These are phyloP conservation scores for Zygosaccharomyces pseudorouxii DNA, from an alignment of 805 yeast species.

Conservation along the genomic window DNA sequence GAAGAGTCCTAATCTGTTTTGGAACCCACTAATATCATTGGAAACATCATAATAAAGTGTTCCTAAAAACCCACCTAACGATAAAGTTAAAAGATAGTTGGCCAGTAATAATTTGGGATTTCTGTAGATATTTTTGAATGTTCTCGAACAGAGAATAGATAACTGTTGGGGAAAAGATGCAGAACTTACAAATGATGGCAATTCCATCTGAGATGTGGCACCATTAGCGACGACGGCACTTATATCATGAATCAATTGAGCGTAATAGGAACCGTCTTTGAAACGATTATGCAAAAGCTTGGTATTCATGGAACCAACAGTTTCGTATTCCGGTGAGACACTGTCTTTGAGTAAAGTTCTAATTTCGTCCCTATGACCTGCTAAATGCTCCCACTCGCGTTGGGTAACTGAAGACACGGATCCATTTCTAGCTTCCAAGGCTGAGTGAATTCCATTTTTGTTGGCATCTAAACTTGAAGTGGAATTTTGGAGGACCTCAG, in stretches of 20 bases:
- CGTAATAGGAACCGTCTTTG: conserved; percentile 33
- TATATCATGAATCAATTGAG: conserved; percentile 33
- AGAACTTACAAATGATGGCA: conserved; percentile 18
- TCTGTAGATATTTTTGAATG: conserved; percentile 88
- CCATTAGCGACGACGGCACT: conserved; percentile 23
- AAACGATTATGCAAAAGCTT: conserved; percentile 31
- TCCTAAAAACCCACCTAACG: conserved; percentile 82
- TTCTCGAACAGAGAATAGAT: conserved; percentile 70
- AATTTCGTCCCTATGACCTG: conserved; percentile 72
- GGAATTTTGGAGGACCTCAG: conserved; percentile 13
- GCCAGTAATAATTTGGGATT: conserved; percentile 85
- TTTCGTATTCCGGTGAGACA: conserved; percentile 20
- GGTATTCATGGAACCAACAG: conserved; percentile 19
- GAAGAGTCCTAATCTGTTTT: conserved; percentile 88
- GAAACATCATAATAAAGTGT: conserved; percentile 74
- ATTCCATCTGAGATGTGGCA: conserved; percentile 10
- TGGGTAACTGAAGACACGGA: conserved; percentile 45
- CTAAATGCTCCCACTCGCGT: conserved; percentile 82
- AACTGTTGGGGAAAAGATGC: conserved; percentile 66
- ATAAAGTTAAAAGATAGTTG: conserved; percentile 71
- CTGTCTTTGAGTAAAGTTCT: conserved; percentile 29
- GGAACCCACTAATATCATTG: conserved; percentile 93
- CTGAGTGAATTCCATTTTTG: conserved; percentile 8
- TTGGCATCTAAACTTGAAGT: conserved; percentile 3
- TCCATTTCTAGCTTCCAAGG: conserved; percentile 8